Percentiles rank a stretch among this genome's conserved stretches.
Evolutionary conservation across 2,329 filamentous ascomycete genomes (phyloP).

Genomic region (Zasmidium cellare): DNA sequence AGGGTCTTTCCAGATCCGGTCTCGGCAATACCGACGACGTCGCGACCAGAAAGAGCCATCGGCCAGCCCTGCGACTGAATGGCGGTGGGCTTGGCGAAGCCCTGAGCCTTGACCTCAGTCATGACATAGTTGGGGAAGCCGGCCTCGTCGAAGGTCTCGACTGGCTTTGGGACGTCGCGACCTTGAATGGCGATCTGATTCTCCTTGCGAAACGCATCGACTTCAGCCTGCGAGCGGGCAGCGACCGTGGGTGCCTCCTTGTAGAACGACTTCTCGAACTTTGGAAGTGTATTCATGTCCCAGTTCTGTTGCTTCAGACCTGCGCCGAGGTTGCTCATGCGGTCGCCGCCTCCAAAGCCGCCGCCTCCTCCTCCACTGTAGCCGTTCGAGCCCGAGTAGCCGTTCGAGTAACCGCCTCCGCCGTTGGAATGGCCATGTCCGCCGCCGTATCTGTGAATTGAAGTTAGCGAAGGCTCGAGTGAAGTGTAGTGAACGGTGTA

Average conservation of each 20-base stretch:
- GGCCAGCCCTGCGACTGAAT: constrained; percentile 99
- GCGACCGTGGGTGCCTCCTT: constrained; percentile 85
- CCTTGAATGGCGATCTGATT: constrained; percentile 84
- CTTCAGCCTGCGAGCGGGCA: constrained; percentile 71
- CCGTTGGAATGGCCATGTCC: constrained; percentile 37
- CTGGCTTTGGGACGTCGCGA: constrained; percentile 80
- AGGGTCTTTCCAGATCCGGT: constrained; percentile 99
- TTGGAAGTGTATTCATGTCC: constrained; percentile 78
- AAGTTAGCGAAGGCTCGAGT: neutral
- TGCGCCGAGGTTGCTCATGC: constrained; percentile 88
- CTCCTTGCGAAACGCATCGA: constrained; percentile 83
- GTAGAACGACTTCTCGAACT: constrained; percentile 99
- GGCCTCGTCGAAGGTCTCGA: constrained; percentile 96
- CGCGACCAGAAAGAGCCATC: constrained; percentile 96
- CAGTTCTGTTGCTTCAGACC: constrained; percentile 85
- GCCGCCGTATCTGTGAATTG: constrained; percentile 12
- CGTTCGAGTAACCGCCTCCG: constrained; percentile 34
- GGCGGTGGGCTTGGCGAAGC: constrained; percentile 87
- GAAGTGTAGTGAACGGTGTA: constrained; percentile 4
- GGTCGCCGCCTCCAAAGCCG: constrained; percentile 76
- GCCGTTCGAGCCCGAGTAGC: constrained; percentile 34
- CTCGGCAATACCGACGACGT: constrained; percentile 98
- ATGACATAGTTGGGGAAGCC: constrained; percentile 96
- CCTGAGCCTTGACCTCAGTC: constrained; percentile 97
- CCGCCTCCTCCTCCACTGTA: constrained; percentile 41